phyloP scores from a whole-genome alignment of 805 yeast genomes.

The Nakazawaea holstii region DNA sequence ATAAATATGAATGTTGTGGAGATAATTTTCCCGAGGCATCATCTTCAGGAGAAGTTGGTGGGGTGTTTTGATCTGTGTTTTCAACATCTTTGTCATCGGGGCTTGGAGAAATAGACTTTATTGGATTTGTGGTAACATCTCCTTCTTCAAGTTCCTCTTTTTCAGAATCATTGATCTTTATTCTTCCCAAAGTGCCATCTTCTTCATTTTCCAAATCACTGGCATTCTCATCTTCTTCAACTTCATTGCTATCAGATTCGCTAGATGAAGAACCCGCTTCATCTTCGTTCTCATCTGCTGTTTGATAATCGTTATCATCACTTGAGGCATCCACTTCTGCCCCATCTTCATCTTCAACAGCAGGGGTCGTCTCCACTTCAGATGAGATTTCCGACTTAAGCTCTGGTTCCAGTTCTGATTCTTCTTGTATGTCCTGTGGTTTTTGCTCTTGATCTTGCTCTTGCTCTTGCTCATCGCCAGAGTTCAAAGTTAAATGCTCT shows the following conservation, averaged over 20 bases:
- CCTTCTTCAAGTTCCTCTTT: constrained; percentile 13
- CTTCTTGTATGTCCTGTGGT: neutral
- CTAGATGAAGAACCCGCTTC: constrained; percentile 10
- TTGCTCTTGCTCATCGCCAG: constrained; percentile 18
- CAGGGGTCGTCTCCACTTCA: neutral
- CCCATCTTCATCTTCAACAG: neutral
- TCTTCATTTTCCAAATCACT: constrained; percentile 14
- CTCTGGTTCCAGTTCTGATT: constrained; percentile 18
- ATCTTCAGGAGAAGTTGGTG: constrained; percentile 27
- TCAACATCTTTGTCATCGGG: constrained; percentile 10
- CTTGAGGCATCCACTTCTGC: neutral
- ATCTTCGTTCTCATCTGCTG: constrained; percentile 22
- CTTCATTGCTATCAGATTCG: constrained; percentile 20
- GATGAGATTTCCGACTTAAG: constrained; percentile 2
- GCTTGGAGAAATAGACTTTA: neutral
- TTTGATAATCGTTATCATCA: constrained; percentile 22
- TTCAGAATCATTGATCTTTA: constrained; percentile 14
- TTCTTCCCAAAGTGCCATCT: constrained; percentile 12
- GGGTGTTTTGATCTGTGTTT: constrained; percentile 20
- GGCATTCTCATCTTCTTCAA: constrained; percentile 22
- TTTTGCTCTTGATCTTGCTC: constrained; percentile 5
- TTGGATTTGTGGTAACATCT: neutral
- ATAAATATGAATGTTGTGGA: constrained; percentile 22
- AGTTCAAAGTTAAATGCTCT: neutral
- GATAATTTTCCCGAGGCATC: constrained; percentile 19